phyloP scores from a whole-genome alignment of 1,284 basidiomycete genomes.

The Ganoderma meredithae region DNA sequence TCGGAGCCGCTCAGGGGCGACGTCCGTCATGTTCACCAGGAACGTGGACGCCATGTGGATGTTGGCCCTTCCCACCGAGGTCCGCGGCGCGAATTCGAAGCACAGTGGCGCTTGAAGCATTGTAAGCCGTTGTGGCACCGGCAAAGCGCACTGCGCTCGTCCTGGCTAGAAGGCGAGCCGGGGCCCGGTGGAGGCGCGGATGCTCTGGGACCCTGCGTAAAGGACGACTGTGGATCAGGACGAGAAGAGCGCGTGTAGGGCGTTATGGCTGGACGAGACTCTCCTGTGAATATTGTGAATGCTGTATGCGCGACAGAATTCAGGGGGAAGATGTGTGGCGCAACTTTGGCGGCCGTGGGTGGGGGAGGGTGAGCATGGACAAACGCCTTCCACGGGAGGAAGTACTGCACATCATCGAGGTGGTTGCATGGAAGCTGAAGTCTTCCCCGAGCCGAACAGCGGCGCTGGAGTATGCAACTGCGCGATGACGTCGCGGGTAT shows the following conservation, averaged over 20 bases:
- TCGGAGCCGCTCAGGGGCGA: background rate
- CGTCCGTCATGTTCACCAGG: background rate
- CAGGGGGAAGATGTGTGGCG: background rate
- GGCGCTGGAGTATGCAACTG: background rate
- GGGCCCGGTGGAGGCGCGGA: background rate
- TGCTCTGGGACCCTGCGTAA: background rate
- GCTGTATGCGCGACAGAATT: background rate
- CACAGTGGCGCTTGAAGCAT: background rate
- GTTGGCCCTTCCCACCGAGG: background rate
- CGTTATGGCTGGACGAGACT: background rate
- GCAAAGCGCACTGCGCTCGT: background rate
- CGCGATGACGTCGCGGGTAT: background rate
- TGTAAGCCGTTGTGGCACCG: background rate
- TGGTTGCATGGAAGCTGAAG: background rate
- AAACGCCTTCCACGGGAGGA: background rate
- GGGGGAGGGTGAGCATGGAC: background rate
- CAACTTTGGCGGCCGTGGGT: background rate
- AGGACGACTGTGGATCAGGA: background rate
- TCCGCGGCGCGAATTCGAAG: background rate
- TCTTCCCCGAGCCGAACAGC: background rate
- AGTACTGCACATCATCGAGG: background rate
- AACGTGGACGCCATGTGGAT: background rate
- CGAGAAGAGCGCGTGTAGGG: background rate
- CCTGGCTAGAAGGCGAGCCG: background rate
- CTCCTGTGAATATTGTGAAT: background rate